These are phyloP conservation scores for Chlamydomonas sp. DNA, from an alignment of 139 green algal genomes.

Conservation along the genomic window DNA sequence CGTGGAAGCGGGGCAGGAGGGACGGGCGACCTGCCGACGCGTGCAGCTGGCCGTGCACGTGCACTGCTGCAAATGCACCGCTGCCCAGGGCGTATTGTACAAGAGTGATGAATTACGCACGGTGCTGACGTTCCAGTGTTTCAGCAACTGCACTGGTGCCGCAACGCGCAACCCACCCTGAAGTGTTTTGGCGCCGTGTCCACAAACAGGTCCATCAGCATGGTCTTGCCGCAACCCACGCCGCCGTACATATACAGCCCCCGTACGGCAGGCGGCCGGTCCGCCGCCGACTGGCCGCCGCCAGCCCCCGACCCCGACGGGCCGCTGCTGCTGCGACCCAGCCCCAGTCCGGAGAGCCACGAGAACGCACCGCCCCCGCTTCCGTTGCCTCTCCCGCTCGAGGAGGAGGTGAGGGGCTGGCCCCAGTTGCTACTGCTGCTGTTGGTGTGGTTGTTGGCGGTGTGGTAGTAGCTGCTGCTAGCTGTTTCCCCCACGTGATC, in stretches of 20 bases:
- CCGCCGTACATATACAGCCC: slow-evolving; percentile 96
- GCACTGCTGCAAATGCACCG: background rate
- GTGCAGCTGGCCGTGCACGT: too few relatives aligned
- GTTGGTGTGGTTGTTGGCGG: too few relatives aligned
- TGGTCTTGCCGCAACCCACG: slow-evolving; percentile 96
- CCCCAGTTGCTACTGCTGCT: background rate
- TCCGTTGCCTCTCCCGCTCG: background rate
- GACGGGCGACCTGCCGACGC: too few relatives aligned
- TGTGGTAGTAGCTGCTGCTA: too few relatives aligned
- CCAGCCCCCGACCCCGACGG: background rate
- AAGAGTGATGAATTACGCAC: too few relatives aligned
- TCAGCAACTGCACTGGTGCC: too few relatives aligned
- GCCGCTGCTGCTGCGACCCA: background rate
- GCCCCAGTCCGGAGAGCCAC: slow-evolving; percentile 23
- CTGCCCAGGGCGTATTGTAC: background rate
- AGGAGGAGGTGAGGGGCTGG: background rate
- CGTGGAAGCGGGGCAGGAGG: background rate
- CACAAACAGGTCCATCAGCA: slow-evolving; percentile 98
- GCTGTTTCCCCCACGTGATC: slow-evolving; percentile 41
- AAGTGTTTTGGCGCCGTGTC: slow-evolving; percentile 68
- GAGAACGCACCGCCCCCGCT: background rate
- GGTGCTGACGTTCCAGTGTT: too few relatives aligned
- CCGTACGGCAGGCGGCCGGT: background rate
- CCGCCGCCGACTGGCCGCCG: background rate
- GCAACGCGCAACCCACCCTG: slow-evolving; percentile 47